Base-by-base conservation (phyloP, 139 green algal genomes). In the Chlorella sp. region DNA sequence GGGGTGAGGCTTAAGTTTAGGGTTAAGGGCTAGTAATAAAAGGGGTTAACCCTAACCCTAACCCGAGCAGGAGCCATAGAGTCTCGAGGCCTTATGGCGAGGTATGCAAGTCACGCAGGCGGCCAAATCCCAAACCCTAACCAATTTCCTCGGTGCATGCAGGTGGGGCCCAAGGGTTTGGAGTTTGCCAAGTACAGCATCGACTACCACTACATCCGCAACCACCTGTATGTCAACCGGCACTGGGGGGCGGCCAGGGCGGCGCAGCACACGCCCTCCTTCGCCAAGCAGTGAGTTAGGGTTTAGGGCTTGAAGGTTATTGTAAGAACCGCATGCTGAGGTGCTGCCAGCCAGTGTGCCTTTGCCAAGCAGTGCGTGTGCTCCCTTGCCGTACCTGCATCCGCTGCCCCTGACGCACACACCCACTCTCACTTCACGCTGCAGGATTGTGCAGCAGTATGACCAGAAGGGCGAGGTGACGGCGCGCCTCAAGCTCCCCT, bases 121-220 rank as follows among this genome's bases (percentile, higher is more conserved):
- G 10, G 10, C 17, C 14, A 10, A 26, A 26, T 59, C 14, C 49
- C 49, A 59, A 17, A 26, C 14, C 17, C 17, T 59, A 26, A 26
- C 17, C 17, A 26, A 64, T 31, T 64, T 64, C 5, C 59, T 32
- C n/a, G 29, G 27, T 24, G 30, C 26, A 26, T 36, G 36, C 71
- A 78, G 73, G 51, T 96, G 35, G 92, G 92, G 1, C 94, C 94
- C 2, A 95, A 94, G 73, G 96, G 96, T 1, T 74, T 99, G 20
- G 95, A 98, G 80, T 99, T 99, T 87, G 96, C 83, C 1, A 87
- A 88, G 77, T 99, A 98, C 81, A 91, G 74, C 33, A 85, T 99
- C 3, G 95, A 98, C 71, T 99, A 99, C 73, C 95, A 99, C 83
- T 93, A 89, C 79, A 92, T 97, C 36, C 85, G 96, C 33, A 85